Base-by-base conservation (phyloP, 192 early-diverging fungal species). In the Backusella tarrabulga region DNA sequence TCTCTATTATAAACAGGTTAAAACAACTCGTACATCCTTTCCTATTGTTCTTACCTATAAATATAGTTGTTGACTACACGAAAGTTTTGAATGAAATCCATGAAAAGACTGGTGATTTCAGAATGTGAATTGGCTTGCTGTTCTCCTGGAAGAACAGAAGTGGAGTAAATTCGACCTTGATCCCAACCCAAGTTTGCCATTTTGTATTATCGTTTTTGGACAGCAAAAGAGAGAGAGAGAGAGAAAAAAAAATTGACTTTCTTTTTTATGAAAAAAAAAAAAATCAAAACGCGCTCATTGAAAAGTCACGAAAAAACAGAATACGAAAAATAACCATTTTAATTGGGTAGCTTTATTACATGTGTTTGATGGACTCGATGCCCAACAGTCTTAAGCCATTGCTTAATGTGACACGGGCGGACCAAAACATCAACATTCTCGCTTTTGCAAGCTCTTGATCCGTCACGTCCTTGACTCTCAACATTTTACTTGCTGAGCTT, bases 1-100 rank as follows among this genome's bases (percentile, higher is more conserved):
- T 99, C 96, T 86, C 96, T 93, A 71, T 73, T 40, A 67, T 36
- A 29, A 40, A 35, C 17, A 52, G 29, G 19, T 15, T n/a, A 19
- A 50, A 50, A 21, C 17, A 6, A n/a, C 15, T 11, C 5, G 50
- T 21, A 34, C n/a, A 17, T 38, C 40, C 14, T 35, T 67, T 34
- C 32, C 54, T 54, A 73, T 42, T 41, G 26, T 56, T 38, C 21
- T 34, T 79, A 94, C 92, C 91, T 92, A 72, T 97, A 97, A 68
- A 96, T 86, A 85, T 91, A 96, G 68, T 90, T 87, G 76, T 94
- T 92, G 83, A 93, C 93, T 71, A 96, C 80, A 73, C 92, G 90
- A 79, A 96, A 98, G 75, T 93, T 92, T 68, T 94, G 89, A 77
- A 98, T 87, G 84, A 98, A 98, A 46, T 90, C 89, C 46, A 90